Evolutionary conservation across 2,329 filamentous ascomycete species (phyloP), one percentile per base, ranked within the genome.

Genomic region (Neocucurbitaria cava): DNA sequence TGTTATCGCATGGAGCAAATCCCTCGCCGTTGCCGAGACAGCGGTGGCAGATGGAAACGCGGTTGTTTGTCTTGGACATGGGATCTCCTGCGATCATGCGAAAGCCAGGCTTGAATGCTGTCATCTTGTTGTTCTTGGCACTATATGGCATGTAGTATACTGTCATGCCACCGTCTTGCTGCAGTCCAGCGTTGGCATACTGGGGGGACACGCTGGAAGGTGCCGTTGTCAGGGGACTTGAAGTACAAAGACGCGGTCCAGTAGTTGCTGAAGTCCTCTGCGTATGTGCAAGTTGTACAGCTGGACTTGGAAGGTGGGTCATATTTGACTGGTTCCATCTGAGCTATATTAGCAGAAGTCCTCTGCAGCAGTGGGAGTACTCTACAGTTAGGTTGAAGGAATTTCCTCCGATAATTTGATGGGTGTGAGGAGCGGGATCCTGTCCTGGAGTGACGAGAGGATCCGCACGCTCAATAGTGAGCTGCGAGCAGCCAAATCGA

Each of bases 121-220:
- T 81, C 68, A 91, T 65, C 26, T 70, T 69, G 49, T 50, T 85
- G 64, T 88, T 85, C 53, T 86, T 55, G 31, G 66, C 88, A 43
- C 84, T 82, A 71, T 89, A 88, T 3, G 91, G 85, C 53, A 96
- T 87, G 76, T 96, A 97, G 82, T 97, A 96, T 2, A 72, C 65
- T 0, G 70, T 73, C 65, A 71, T 69, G 5, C 21, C 72, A 10
- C 70, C 70, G 39, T 69, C 61, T 24, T 71, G 68, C 40, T 71
- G 65, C 35, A 72, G 59, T 0, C 69, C 65, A 21, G 63, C 59
- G 44, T 73, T 73, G 50, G 67, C 69, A 23, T 59, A 68, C 33
- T 71, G 68, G 0, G 68, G n/a, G 68, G 15, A 72, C 68, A 9
- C 68, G 68, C 24, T 73, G 64, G 54, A 69, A 73, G n/a, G 68